Percentiles rank a stretch among this genome's conserved stretches.
Evolutionary conservation across 192 early-diverging fungal genomes (phyloP).

Genomic region (Podila horticola): DNA sequence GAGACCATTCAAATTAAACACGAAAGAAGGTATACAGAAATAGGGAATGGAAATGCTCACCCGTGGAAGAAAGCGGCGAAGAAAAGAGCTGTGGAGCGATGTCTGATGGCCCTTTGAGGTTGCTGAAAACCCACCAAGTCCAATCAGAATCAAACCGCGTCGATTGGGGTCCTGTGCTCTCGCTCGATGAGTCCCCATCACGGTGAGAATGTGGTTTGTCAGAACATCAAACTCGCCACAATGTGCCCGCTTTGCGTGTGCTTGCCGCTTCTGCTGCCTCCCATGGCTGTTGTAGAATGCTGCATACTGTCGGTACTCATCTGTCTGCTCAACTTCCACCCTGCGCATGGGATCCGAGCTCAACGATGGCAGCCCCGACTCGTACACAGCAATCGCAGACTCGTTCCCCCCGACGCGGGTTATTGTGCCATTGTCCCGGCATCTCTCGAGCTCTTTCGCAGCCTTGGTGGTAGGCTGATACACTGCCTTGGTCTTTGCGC

Average conservation of each 20-base stretch:
- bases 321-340: background rate
- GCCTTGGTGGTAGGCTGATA: background rate
- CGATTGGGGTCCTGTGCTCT: background rate
- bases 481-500: constrained; percentile 1
- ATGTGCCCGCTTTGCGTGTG: background rate
- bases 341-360: background rate
- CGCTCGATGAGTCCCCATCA: background rate
- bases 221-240: background rate
- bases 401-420: background rate
- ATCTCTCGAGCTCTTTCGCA: background rate
- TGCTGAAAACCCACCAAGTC: background rate
- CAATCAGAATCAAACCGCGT: background rate
- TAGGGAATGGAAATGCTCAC: background rate
- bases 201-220: background rate
- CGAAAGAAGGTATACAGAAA: background rate
- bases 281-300: background rate
- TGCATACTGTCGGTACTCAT: background rate
- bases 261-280: background rate
- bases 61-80: background rate
- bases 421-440: background rate
- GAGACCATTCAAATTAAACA: background rate
- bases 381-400: background rate
- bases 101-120: background rate
- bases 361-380: background rate
- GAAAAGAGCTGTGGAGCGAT: background rate